phyloP scores from a whole-genome alignment of 768 basidiomycete genomes.

The Pleurotus citrinopileatus region DNA sequence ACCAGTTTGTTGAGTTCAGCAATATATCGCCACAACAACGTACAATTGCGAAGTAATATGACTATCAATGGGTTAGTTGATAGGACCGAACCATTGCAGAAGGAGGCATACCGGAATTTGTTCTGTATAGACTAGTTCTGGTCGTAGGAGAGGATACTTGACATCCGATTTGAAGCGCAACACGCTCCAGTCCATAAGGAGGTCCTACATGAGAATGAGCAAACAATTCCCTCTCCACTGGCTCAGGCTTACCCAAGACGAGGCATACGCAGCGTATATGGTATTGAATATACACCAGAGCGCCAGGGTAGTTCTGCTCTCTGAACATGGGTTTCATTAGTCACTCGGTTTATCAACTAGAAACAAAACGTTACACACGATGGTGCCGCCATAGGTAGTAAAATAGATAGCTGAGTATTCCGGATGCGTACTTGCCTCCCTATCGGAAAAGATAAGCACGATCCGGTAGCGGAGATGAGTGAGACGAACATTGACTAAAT shows the following conservation, averaged over 20 bases:
- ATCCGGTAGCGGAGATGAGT: background rate
- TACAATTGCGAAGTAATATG: conserved; percentile 81
- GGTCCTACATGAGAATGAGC: conserved; percentile 47
- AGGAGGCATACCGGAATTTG: conserved; percentile 48
- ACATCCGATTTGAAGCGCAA: conserved; percentile 46
- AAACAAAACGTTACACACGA: conserved; percentile 31
- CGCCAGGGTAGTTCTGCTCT: conserved; percentile 46
- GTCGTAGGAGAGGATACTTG: conserved; percentile 61
- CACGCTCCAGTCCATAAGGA: conserved; percentile 91
- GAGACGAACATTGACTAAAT: conserved; percentile 77
- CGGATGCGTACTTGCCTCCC: conserved; percentile 82
- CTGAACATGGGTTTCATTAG: conserved; percentile 14
- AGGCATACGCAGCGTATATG: conserved; percentile 67
- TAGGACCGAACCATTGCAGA: background rate
- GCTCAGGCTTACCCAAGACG: conserved; percentile 65
- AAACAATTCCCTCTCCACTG: background rate
- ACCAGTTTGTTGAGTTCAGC: background rate
- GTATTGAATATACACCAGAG: conserved; percentile 67
- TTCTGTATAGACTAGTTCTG: conserved; percentile 71
- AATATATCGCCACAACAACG: conserved; percentile 15
- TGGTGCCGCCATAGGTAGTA: conserved; percentile 80
- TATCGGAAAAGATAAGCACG: conserved; percentile 23
- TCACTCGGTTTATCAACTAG: too few relatives aligned
- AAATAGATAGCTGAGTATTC: conserved; percentile 60
- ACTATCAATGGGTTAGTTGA: conserved; percentile 28